Evolutionary conservation across 108 stramenopile species (phyloP), one percentile per base, ranked within the genome.

Genomic region (Fragilariopsis cylindrus): DNA sequence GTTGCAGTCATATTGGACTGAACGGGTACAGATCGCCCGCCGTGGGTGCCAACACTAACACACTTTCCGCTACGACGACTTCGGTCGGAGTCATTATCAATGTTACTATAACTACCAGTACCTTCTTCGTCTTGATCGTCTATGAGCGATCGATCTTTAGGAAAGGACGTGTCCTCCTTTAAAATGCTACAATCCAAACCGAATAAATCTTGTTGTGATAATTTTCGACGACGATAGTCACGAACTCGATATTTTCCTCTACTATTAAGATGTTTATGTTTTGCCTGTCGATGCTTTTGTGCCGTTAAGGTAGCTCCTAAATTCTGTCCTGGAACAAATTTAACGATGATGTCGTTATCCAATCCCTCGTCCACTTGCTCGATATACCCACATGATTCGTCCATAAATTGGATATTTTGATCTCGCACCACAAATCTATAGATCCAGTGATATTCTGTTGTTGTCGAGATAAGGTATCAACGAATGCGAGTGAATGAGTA

Each of bases 401-500:
- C 66, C 66, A 68, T 68, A 6, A 68, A 47, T 49, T 9, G 48
- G 45, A 68, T 52, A 12, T 41, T 45, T 52, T 49, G 18, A 16
- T 52, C 66, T 55, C 49, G 55, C 39, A 71, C 70, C 43, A 71
- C 70, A 58, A 57, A 58, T 21, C 45, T 55, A n/a, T 71, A 71
- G 11, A 71, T 71, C 49, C 50, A 71, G 57, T 71, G 47, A 52
- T 71, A 71, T 57, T 71, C 70, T 71, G 19, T 18, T 12, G 21
- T 30, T 30, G 1, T 30, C 21, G 15, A n/a, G 15, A 54, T 54
- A n/a, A n/a, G n/a, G n/a, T n/a, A 54, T n/a, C 15, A n/a, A 54
- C 53, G 53, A n/a, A n/a, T 54, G 53, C 13, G 53, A 54, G n/a
- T 13, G n/a, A n/a, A 13, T n/a, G n/a, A 13, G n/a, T n/a, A 13